Evolutionary conservation across 805 yeast species (phyloP).

Genomic region (Monosporozyma unispora): DNA sequence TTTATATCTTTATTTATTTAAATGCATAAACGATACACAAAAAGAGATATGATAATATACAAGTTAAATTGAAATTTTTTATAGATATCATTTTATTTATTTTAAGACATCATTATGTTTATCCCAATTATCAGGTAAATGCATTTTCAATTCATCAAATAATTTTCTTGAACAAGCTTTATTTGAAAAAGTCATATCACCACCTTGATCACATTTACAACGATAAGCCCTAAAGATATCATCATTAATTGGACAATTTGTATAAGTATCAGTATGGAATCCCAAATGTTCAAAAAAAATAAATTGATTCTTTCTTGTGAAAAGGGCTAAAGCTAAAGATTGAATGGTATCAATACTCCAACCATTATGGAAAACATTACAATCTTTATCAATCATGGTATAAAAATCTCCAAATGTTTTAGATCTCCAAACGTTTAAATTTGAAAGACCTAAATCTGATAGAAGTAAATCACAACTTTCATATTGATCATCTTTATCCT

Average conservation of each 20-base stretch:
- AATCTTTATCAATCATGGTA: conserved; percentile 51
- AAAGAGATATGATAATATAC: too few relatives aligned
- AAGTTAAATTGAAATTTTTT: too few relatives aligned
- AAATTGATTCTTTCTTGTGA: conserved; percentile 49
- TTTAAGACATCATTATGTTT: conserved; percentile 10
- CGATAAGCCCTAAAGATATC: conserved; percentile 43
- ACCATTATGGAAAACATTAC: conserved; percentile 76
- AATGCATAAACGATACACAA: too few relatives aligned
- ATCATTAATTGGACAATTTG: conserved; percentile 58
- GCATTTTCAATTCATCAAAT: conserved; percentile 39
- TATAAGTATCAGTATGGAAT: conserved; percentile 16
- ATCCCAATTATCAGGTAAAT: conserved; percentile 58
- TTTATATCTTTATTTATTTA: too few relatives aligned
- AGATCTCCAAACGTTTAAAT: conserved; percentile 58
- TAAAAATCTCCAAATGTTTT: conserved; percentile 57
- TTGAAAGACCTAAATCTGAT: conserved; percentile 17
- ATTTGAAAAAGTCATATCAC: conserved; percentile 58
- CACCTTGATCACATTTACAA: conserved; percentile 65
- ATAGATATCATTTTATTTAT: too few relatives aligned
- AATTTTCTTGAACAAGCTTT: conserved; percentile 56
- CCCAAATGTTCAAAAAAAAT: conserved; percentile 72
- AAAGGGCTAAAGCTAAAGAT: conserved; percentile 64
- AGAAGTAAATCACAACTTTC: background rate
- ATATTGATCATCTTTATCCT: conserved; percentile 31
- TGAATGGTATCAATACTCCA: conserved; percentile 88